phyloP scores from a whole-genome alignment of 495 filamentous ascomycete species.

The Penicillium egyptiacum region DNA sequence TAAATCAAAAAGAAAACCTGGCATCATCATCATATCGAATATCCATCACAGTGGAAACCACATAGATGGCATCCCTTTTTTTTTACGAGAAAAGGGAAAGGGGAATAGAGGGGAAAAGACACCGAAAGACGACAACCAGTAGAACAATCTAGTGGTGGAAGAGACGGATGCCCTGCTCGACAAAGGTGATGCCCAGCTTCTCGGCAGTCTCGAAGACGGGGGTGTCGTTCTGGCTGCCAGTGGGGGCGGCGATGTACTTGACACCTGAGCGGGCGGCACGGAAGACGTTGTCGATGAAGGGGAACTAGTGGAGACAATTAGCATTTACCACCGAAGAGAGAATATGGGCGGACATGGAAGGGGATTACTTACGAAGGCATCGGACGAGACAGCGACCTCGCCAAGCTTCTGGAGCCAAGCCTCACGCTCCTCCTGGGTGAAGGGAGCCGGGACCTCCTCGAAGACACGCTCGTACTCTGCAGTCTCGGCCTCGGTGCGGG shows the following conservation, averaged over 20 bases:
- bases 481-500: slow-evolving; percentile 72
- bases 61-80: slow-evolving; percentile 18
- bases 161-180: slow-evolving; percentile 82
- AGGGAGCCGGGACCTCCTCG: slow-evolving; percentile 81
- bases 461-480: slow-evolving; percentile 86
- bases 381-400: slow-evolving; percentile 83
- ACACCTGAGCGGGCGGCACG: slow-evolving; percentile 81
- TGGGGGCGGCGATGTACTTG: slow-evolving; percentile 93
- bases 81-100: slow-evolving; percentile 16
- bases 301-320: slow-evolving; percentile 61
- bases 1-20: slow-evolving; percentile 29
- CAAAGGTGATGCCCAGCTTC: slow-evolving; percentile 87
- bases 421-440: slow-evolving; percentile 79
- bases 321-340: slow-evolving; percentile 14
- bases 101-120: slow-evolving; percentile 2
- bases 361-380: slow-evolving; percentile 78
- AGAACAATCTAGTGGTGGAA: slow-evolving; percentile 73
- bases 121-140: slow-evolving; percentile 4
- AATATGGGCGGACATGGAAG: background rate
- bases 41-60: slow-evolving; percentile 10
- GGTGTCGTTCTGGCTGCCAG: slow-evolving; percentile 88
- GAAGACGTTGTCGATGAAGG: slow-evolving; percentile 97
- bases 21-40: slow-evolving; percentile 33
- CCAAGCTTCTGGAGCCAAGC: slow-evolving; percentile 78
- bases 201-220: slow-evolving; percentile 89